Evolutionary conservation across 2,329 filamentous ascomycete species (phyloP), one percentile per base, ranked within the genome.

Genomic region (Cladosporium colombiae): DNA sequence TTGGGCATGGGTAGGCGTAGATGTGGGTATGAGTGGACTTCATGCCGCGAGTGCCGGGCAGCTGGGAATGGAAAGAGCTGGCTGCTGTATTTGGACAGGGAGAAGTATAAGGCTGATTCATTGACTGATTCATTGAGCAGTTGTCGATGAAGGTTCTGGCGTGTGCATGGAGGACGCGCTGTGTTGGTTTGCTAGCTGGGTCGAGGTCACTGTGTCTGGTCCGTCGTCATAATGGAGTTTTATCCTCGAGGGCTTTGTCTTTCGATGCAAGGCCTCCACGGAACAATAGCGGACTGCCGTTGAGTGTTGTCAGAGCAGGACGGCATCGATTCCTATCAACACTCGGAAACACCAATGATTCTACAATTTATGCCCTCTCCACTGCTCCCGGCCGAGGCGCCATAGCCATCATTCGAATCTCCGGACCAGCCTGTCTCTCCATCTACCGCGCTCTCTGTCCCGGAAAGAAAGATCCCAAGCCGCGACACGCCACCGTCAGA

Each of bases 301-400:
- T 14, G 8, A 55, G 25, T 18, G 13, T 11, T 5, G 1, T 16
- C 18, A n/a, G 25, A 21, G 27, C n/a, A 33, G 18, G 13, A 3
- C 29, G 33, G n/a, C 25, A 63, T 27, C 18, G 33, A 29, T 49
- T 16, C 8, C 16, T 55, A 6, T 21, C 52, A 33, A 21, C 27
- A 31, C 52, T 21, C 6, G 18, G 52, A n/a, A 29, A 55, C 14
- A 33, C 27, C 18, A 33, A 23, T 23, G 63, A 65, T 31, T 59
- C 75, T 1, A 98, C 94, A 1, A 96, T 99, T 62, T 98, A 96
- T 77, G 95, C 95, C 0, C 81, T 98, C 0, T 97, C 94, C 0
- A 96, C 93, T 0, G 92, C 92, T 0, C 83, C 90, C 13, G 95
- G 94, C 1, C 88, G 88, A 75, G 93, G 92, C 52, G 95, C 93